A percentile compares a stretch with the other conserved stretches of the same genome.
These are phyloP conservation scores for Lactifluus echinatus DNA, from an alignment of 768 basidiomycete genomes.

Conservation along the genomic window DNA sequence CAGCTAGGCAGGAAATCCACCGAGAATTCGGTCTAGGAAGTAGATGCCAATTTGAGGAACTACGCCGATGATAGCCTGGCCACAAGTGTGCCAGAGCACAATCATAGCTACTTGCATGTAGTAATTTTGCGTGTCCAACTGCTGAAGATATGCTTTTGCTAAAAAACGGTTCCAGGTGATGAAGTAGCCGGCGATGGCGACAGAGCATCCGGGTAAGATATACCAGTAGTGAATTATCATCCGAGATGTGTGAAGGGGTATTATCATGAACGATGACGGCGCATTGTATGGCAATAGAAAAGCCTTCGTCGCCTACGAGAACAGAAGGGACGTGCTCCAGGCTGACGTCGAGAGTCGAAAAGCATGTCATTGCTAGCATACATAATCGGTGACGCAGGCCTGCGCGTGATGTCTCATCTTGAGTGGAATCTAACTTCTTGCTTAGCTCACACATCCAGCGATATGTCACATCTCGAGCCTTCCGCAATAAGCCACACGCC, in stretches of 20 bases:
- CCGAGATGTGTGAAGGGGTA: background rate
- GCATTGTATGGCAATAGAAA: slow-evolving; percentile 4
- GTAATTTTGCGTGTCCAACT: background rate
- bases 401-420: background rate
- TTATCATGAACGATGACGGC: slow-evolving; percentile 4
- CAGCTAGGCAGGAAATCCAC: background rate
- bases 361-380: slow-evolving; percentile 3
- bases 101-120: background rate
- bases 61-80: background rate
- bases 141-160: background rate
- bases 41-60: background rate
- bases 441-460: background rate
- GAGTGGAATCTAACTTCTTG: background rate
- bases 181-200: background rate
- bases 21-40: slow-evolving; percentile 3
- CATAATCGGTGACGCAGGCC: background rate
- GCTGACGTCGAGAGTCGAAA: slow-evolving; percentile 1
- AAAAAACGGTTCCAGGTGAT: background rate
- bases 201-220: background rate
- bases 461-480: background rate
- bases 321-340: background rate
- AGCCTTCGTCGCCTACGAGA: background rate
- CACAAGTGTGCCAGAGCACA: background rate
- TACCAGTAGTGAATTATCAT: background rate
- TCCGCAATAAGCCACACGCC: background rate